Evolutionary conservation across 2,329 filamentous ascomycete genomes (phyloP).

Genomic region (Berkeleyomyces rouxiae): DNA sequence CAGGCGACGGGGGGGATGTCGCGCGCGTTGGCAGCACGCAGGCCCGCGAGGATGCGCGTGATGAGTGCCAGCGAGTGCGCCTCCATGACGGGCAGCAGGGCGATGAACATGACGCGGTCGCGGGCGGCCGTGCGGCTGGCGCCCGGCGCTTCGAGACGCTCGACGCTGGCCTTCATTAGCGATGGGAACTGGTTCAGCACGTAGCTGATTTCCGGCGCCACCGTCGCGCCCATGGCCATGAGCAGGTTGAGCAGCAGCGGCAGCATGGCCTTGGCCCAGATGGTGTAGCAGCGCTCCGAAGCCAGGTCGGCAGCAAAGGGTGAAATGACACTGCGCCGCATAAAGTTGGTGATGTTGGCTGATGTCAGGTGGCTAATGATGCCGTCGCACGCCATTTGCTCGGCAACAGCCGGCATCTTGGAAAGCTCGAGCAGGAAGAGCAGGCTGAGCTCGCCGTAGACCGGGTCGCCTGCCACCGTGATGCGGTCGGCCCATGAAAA

Average conservation of each 20-base stretch:
- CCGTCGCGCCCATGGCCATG: conserved; percentile 59
- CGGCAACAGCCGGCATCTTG: conserved; percentile 61
- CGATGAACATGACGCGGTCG: conserved; percentile 45
- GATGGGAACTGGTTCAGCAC: conserved; percentile 82
- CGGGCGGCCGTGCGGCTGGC: conserved; percentile 33
- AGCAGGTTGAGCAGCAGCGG: conserved; percentile 82
- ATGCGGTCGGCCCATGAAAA: conserved; percentile 90
- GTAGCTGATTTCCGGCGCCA: conserved; percentile 68
- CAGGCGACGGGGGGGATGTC: conserved; percentile 60
- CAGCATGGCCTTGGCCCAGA: conserved; percentile 79
- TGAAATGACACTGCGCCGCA: conserved; percentile 53
- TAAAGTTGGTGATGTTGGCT: conserved; percentile 61
- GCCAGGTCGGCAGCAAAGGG: conserved; percentile 60
- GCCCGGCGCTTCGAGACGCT: conserved; percentile 49
- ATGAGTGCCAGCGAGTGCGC: conserved; percentile 65
- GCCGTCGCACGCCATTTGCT: conserved; percentile 77
- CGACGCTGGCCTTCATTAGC: conserved; percentile 55
- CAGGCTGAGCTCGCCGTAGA: conserved; percentile 86
- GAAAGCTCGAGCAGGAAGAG: conserved; percentile 81
- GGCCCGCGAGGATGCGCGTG: conserved; percentile 50
- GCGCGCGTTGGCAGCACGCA: conserved; percentile 45
- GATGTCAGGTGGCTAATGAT: conserved; percentile 64
- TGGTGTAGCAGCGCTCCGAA: conserved; percentile 59
- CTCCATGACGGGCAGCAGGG: conserved; percentile 57
- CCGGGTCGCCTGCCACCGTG: conserved; percentile 59